Conservation (phyloP, 331 rosid species). For the Malus hybrid region DNA sequence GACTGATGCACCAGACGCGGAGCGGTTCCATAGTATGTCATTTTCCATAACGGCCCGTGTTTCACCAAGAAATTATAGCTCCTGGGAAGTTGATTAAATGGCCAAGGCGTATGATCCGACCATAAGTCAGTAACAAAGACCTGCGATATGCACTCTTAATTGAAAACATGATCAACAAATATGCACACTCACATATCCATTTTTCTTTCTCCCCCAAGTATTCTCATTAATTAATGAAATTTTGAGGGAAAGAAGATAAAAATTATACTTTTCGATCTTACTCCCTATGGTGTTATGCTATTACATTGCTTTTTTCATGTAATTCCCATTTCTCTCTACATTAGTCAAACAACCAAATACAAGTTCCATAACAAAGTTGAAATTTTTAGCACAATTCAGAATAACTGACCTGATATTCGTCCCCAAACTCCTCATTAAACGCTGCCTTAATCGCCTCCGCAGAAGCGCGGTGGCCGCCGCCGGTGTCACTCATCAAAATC, state of each 20-base stretch:
- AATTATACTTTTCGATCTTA: not conserved
- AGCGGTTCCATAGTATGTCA: constrained; percentile 88
- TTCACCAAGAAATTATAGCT: constrained; percentile 98
- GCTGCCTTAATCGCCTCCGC: constrained; percentile 95
- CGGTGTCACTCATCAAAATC: constrained; percentile 98
- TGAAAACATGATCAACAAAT: constrained; percentile 15
- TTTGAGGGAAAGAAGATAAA: not conserved
- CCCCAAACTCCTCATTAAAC: constrained; percentile 71
- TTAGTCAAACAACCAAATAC: constrained; percentile 1
- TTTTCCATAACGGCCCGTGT: constrained; percentile 87
- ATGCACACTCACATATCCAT: not conserved
- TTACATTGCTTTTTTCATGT: not conserved
- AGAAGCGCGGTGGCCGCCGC: constrained; percentile 99
- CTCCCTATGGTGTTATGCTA: not conserved
- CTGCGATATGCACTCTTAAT: constrained; percentile 49
- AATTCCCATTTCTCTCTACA: not conserved
- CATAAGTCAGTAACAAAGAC: constrained; percentile 97
- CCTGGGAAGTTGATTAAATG: constrained; percentile 94
- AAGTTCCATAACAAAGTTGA: not conserved
- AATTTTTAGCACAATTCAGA: not conserved
- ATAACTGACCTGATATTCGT: constrained; percentile 71
- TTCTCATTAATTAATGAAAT: not conserved
- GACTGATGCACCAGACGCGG: constrained; percentile 94
- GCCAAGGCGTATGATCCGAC: constrained; percentile 99
- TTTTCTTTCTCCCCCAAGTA: not conserved